Base-by-base conservation (phyloP, 2,329 filamentous ascomycete genomes). In the Meredithiella fracta region DNA sequence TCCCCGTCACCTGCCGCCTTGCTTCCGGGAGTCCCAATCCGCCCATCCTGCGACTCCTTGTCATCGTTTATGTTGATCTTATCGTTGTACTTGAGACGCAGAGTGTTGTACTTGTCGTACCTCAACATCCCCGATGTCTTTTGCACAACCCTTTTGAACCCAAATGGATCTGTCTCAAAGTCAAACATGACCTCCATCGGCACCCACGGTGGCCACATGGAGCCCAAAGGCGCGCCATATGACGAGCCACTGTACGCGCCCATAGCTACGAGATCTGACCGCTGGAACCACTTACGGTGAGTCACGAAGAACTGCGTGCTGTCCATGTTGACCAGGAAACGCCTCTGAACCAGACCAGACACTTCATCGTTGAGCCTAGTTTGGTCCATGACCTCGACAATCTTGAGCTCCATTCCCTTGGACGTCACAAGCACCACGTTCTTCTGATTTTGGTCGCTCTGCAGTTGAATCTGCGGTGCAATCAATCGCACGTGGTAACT, bases 121-220 rank as follows among this genome's bases (percentile, higher is more conserved):
- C 91, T 82, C 62, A 98, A 74, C 71, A 85, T 90, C 22, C 91
- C 92, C 3, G 91, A 98, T 1, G 92, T 98, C 67, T 94, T 91
- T 67, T 97, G 88, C 9, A 99, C 90, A 29, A 98, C 90, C 59
- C 92, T 82, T 66, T 91, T 91, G 73, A 98, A 98, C n/a, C 94
- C 92, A 64, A 95, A 95, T 0, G 92, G 91, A 67, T 94, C 90
- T 4, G 85, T 78, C 61, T 91, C 75, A 68, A 96, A 98, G 67
- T 97, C 90, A 64, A 95, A 96, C 84, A 98, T 96, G 63, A 95
- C 87, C 69, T 99, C 92, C 72, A 98, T 84, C 0, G 92, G 92
- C 50, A 97, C 87, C 92, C 92, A 99, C 0, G 92, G 92, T 9
- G 92, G 92, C 92, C 94, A 99, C 15, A 86, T 82, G 2, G 89